Evolutionary conservation across 176 grass and related monocot species (phyloP).

Genomic region (Alloteropsis semialata): DNA sequence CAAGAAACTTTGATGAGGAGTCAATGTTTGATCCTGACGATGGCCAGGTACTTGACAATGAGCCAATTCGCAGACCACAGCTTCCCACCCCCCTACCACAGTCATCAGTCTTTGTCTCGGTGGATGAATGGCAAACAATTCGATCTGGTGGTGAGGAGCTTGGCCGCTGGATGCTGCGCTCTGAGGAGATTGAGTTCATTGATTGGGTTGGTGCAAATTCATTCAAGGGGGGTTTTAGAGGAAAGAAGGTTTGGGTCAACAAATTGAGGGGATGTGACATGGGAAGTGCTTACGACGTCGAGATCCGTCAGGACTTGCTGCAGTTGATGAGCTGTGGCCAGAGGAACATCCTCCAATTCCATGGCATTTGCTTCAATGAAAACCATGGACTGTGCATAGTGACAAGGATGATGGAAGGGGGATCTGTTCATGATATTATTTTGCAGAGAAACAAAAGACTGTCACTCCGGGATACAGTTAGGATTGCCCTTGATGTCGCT

Average conservation of each 20-base stretch:
- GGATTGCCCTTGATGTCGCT: conserved; percentile 79
- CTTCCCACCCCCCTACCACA: conserved; percentile 74
- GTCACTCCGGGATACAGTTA: conserved; percentile 50
- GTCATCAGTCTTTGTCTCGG: conserved; percentile 82
- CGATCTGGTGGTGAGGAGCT: conserved; percentile 88
- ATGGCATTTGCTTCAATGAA: conserved; percentile 82
- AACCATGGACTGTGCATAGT: conserved; percentile 81
- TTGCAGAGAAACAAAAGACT: conserved; percentile 79
- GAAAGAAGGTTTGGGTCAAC: conserved; percentile 83
- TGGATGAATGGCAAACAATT: conserved; percentile 97
- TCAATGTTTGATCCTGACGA: conserved; percentile 79
- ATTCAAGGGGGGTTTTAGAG: conserved; percentile 70
- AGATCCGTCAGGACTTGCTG: conserved; percentile 86
- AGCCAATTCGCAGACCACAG: conserved; percentile 45
- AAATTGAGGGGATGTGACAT: conserved; percentile 93
- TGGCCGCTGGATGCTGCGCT: conserved; percentile 66
- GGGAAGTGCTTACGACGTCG: conserved; percentile 83
- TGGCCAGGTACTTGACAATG: conserved; percentile 50
- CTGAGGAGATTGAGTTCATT: conserved; percentile 83
- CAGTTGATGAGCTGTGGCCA: conserved; percentile 98
- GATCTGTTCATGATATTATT: conserved; percentile 67
- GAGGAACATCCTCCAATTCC: conserved; percentile 88
- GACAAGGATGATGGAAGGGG: conserved; percentile 93
- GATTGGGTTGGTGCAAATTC: conserved; percentile 74
- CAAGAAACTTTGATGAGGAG: conserved; percentile 76